phyloP scores from a whole-genome alignment of 2,329 filamentous ascomycete genomes.

The Tolypocladium capitatum region DNA sequence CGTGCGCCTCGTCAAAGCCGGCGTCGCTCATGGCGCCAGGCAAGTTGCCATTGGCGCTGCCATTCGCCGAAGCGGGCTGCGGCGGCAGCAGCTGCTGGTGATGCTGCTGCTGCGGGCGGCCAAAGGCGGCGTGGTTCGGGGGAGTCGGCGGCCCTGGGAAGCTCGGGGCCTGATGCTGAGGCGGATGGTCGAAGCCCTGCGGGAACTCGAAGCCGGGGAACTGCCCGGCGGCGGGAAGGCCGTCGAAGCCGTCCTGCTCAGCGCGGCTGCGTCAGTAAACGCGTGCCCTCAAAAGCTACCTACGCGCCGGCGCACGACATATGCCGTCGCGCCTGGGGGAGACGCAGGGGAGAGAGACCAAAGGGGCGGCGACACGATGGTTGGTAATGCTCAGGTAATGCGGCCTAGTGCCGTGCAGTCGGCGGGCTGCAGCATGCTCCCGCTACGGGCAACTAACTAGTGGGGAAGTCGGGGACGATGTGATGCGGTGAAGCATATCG shows the following conservation, averaged over 20 bases:
- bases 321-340: not conserved
- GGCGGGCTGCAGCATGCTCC: not conserved
- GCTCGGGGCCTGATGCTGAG: conserved; percentile 10
- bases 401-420: conserved; percentile 6
- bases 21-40: conserved; percentile 23
- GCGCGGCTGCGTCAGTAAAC: not conserved
- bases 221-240: conserved; percentile 31
- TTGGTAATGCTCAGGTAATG: conserved; percentile 22
- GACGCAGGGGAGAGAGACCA: not conserved
- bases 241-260: conserved; percentile 35
- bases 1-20: conserved; percentile 19
- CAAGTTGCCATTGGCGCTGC: conserved; percentile 8
- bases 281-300: not conserved
- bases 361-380: not conserved
- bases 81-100: conserved; percentile 12
- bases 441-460: not conserved
- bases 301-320: not conserved
- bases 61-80: conserved; percentile 9
- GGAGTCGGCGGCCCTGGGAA: conserved; percentile 37
- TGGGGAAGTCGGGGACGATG: not conserved
- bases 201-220: conserved; percentile 33
- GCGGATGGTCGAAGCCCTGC: conserved; percentile 23
- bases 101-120: conserved; percentile 12
- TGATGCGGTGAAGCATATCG: not conserved
- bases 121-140: conserved; percentile 26